Evolutionary conservation across 495 filamentous ascomycete genomes (phyloP), one percentile per base, ranked within the genome.

Genomic region (Clavariopsis aquatica): DNA sequence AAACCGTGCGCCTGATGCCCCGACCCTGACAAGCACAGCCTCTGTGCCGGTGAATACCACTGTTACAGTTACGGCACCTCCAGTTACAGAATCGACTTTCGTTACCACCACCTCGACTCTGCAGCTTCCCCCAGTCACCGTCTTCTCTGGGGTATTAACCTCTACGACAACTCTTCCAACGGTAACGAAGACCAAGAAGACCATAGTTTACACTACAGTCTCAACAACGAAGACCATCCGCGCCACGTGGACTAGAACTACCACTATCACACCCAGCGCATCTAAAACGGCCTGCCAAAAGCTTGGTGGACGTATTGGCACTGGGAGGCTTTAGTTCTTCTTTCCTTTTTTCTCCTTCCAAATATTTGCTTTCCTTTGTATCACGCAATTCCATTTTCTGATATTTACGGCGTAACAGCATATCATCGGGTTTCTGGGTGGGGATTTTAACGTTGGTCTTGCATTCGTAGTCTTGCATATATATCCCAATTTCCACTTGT

Each of bases 81-180:
- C 70, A 27, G 52, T 56, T 34, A 69, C 67, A 4, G 65, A 63
- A 29, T 15, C 55, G 12, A 31, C 29, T 13, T 20, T 67, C 23
- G 31, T 38, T n/a, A 64, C 59, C 2, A 59, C 58, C 8, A 66
- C 63, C 7, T 34, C 66, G 4, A 64, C 59, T 34, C 45, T 51
- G 1, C 59, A 55, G 2, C 55, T 67, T 1, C 69, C 69, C 24
- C 69, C 69, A 13, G 52, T 57, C 28, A 73, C 71, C 17, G 52
- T 73, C 29, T 64, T 58, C 36, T 67, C 69, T 4, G 71, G 71
- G 26, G 55, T 69, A 36, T 68, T 49, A 24, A 73, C 71, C n/a
- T 52, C 49, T 1, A 71, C 69, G 10, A 60, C 60, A 10, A 71
- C 69, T 0, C 51, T 62, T 17, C 69, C 69, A 1, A 69, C 71